Base-by-base conservation (phyloP, 768 basidiomycete species). In the Leucosporidium creatinivorum region DNA sequence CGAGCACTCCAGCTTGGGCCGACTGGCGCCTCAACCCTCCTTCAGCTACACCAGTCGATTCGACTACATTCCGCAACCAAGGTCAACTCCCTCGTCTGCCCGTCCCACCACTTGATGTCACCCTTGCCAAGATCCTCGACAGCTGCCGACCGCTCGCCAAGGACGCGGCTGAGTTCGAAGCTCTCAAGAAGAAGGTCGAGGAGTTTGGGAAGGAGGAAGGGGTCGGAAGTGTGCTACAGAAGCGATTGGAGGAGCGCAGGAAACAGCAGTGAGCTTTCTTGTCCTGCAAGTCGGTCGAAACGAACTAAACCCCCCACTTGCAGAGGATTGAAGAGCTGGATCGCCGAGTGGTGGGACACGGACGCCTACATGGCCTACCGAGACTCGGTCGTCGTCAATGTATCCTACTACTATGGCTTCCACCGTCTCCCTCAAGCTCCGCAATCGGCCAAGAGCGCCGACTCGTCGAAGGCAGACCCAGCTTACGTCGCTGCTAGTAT, bases 281-380 rank as follows among this genome's bases (percentile, higher is more conserved):
- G 26, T 4, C 15, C 31, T 33, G 17, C 8, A 23, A 0, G 15
- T 2, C 30, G 17, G 55, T 3, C 4, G 31, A 21, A 30, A 19
- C 33, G 3, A 10, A 50, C 50, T 52, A 3, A n/a, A 62, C 25
- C 39, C 5, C 4, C 6, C 23, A 68, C 64, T 39, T 15, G n/a
- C 31, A 33, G 54, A 2, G 75, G 69, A 13, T 76, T 75, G 63
- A 76, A 77, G 39, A 92, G 83, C 80, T 98, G 94, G 94, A 82
- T 98, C 33, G 84, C 84, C 51, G 90, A 93, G 59, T 97, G 93
- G 93, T 98, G 94, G 93, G 93, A 97, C 78, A 89, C 93, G 31
- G 84, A 78, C 8, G 93, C 93, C 13, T 81, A 81, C 71, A 81
- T 81, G 81, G 77, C 77, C 1, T 81, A 80, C 72, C 64, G 80